Evolutionary conservation across 2,329 filamentous ascomycete genomes (phyloP).

Genomic region (Seiridium cupressi): DNA sequence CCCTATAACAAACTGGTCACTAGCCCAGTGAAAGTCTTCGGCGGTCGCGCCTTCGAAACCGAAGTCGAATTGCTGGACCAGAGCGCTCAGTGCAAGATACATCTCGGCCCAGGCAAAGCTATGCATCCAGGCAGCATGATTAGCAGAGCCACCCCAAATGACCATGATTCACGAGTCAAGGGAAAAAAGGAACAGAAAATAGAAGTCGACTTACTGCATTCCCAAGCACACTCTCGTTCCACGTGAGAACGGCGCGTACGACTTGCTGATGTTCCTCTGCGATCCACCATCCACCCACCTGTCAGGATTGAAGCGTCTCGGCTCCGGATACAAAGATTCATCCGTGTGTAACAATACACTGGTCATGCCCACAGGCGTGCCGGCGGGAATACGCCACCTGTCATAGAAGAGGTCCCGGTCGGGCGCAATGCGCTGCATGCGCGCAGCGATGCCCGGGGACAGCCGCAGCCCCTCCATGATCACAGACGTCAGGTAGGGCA

Average conservation of each 20-base stretch:
- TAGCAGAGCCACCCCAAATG: background rate
- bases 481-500: constrained; percentile 42
- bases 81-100: constrained; percentile 15
- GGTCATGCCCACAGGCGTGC: constrained; percentile 29
- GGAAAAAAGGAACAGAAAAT: background rate
- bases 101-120: constrained; percentile 22
- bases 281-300: constrained; percentile 18
- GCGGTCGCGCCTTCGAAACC: constrained; percentile 2
- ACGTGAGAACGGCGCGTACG: background rate
- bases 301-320: constrained; percentile 23
- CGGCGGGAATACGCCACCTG: constrained; percentile 23
- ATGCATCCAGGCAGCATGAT: background rate
- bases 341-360: constrained; percentile 22
- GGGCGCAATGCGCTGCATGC: constrained; percentile 40
- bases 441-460: constrained; percentile 37
- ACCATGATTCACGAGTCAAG: background rate
- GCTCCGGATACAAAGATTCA: constrained; percentile 20
- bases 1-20: background rate
- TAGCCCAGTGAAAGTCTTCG: background rate
- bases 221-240: constrained; percentile 7
- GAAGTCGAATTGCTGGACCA: constrained; percentile 16
- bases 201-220: background rate
- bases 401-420: constrained; percentile 21
- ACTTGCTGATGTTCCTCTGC: background rate
- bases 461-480: constrained; percentile 45